Evolutionary conservation across 495 filamentous ascomycete genomes (phyloP), one percentile per base, ranked within the genome.

Genomic region (Penicillium alfredii): DNA sequence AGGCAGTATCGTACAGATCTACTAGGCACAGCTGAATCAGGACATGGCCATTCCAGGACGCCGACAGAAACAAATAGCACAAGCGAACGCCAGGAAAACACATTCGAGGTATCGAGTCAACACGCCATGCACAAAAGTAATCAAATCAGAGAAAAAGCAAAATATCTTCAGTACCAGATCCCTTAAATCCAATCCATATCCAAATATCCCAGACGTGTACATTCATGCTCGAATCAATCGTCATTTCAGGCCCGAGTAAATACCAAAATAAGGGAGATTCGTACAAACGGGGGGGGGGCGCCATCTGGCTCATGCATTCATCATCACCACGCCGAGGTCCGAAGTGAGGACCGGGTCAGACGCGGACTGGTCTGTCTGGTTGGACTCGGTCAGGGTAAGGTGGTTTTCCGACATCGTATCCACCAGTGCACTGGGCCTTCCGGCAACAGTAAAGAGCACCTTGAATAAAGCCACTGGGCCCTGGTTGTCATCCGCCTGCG

Each of bases 361-460:
- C 1, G 51, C 27, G 27, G 36, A 36, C 39, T 50, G 45, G 23
- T 52, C 41, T 0, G 49, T 23, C 20, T 44, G 39, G 31, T 48
- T 59, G 5, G 60, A 45, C 33, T 68, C 56, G 35, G 40, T 51
- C 17, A 64, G 40, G 13, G 58, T 46, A 8, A 60, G 53, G 13
- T 58, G 50, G 30, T 60, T 62, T 36, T 68, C 62, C 4, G 62
- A 58, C 45, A 68, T 50, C 4, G 58, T 60, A 25, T 68, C 64
- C 10, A 60, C 49, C 36, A 68, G 44, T 20, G 58, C 58, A 25
- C 46, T 55, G 6, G 58, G 55, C 33, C 55, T 54, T 18, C 63
- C 61, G 4, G 49, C 38, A 8, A 65, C 62, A 8, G 66, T 71
- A 33, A 70, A 67, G 7, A 70, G 45, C 5, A 64, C 56, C 33